phyloP scores from a whole-genome alignment of 2,329 filamentous ascomycete genomes.

The Neonectria hederae region DNA sequence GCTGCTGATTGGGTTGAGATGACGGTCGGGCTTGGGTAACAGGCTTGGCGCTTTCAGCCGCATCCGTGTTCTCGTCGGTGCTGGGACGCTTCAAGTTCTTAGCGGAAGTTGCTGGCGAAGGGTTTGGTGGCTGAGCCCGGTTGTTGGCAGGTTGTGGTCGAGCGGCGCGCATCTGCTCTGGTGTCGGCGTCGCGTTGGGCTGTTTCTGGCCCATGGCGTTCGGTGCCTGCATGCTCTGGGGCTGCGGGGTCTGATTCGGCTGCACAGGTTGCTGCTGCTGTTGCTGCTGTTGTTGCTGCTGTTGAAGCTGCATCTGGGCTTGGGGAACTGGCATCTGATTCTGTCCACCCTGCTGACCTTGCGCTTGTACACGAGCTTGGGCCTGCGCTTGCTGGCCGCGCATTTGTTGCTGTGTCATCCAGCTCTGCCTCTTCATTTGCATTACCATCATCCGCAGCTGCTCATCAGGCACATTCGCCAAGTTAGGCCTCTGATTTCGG shows the following conservation, averaged over 20 bases:
- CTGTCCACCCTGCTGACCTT: constrained; percentile 48
- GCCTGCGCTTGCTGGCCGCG: constrained; percentile 48
- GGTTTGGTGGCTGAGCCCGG: constrained; percentile 49
- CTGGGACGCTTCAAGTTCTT: constrained; percentile 63
- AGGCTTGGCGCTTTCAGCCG: constrained; percentile 33
- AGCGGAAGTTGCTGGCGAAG: constrained; percentile 50
- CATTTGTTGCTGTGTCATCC: constrained; percentile 45
- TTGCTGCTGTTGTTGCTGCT: constrained; percentile 61
- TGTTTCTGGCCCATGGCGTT: constrained; percentile 53
- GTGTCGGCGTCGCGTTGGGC: constrained; percentile 41
- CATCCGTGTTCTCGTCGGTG: constrained; percentile 55
- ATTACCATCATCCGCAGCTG: constrained; percentile 46
- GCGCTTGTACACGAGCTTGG: constrained; percentile 45
- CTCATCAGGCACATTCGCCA: constrained; percentile 46
- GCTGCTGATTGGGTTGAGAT: constrained; percentile 38
- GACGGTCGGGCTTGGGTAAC: constrained; percentile 32
- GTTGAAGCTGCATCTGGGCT: constrained; percentile 63
- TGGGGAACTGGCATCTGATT: constrained; percentile 57
- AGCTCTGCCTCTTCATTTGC: constrained; percentile 47
- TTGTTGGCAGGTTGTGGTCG: constrained; percentile 44
- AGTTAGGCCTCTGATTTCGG: constrained; percentile 38
- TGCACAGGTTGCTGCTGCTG: constrained; percentile 52
- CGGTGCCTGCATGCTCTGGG: constrained; percentile 49
- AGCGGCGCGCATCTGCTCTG: constrained; percentile 39
- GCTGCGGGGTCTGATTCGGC: constrained; percentile 48